A percentile compares a stretch with the other conserved stretches of the same genome.
Conservation (phyloP, 2,329 filamentous ascomycete genomes). For the Falciphora oryzae region DNA sequence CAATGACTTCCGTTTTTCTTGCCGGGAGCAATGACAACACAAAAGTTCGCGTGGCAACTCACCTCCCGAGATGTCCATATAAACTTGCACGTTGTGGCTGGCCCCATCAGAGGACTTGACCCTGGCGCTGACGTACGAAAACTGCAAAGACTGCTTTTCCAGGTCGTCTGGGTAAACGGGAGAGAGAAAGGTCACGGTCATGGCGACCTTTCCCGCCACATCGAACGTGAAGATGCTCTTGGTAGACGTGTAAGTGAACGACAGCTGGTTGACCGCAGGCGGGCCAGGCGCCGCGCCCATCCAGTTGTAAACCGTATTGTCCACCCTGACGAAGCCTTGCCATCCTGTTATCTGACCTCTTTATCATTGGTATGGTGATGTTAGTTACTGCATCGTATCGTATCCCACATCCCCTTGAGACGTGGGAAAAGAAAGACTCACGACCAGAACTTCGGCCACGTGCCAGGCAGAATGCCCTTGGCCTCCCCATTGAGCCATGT, state of each 20-base stretch:
- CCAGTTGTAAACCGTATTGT: conserved; percentile 59
- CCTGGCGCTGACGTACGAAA: conserved; percentile 63
- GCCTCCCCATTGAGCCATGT: conserved; percentile 60
- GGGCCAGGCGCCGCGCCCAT: conserved; percentile 52
- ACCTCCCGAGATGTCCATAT: conserved; percentile 68
- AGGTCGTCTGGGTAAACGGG: conserved; percentile 63
- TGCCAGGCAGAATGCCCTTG: conserved; percentile 60
- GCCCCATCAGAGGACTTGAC: conserved; percentile 57
- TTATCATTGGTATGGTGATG: background rate
- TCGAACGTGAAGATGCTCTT: conserved; percentile 64
- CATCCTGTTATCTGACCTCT: conserved; percentile 56
- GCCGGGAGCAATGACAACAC: background rate
- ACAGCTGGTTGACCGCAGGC: conserved; percentile 50
- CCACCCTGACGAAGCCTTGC: conserved; percentile 65
- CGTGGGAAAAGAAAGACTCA: conserved; percentile 32
- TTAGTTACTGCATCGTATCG: background rate
- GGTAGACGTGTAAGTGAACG: conserved; percentile 67
- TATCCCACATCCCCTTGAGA: background rate
- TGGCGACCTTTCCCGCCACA: conserved; percentile 51
- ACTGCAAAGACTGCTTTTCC: conserved; percentile 60
- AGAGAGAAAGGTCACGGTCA: conserved; percentile 67
- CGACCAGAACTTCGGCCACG: conserved; percentile 67
- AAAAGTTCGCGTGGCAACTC: conserved; percentile 21
- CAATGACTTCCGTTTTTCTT: no score
- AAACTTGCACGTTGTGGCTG: conserved; percentile 61